Base-by-base conservation (phyloP, 2,329 filamentous ascomycete species). In the Sporothrix dimorphospora region DNA sequence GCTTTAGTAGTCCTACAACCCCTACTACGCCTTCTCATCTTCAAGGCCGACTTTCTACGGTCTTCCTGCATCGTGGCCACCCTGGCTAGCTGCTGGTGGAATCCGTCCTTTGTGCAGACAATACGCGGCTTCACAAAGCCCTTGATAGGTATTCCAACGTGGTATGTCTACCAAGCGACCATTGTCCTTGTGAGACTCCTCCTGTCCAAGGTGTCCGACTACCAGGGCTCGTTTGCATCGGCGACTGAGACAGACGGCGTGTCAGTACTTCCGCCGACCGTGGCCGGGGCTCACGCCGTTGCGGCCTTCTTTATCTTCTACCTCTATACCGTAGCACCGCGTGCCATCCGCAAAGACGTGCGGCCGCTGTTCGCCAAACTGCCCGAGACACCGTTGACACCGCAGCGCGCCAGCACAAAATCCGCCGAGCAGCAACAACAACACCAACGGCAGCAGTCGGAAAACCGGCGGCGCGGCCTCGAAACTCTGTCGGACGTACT, bases 161-260 rank as follows among this genome's bases (percentile, higher is more conserved):
- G 92, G 85, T 92, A 93, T 77, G 84, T 84, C 1, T 87, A 91
- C 73, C 92, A 94, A 77, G 78, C 85, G 1, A 78, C 91, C 42
- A 84, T 90, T 27, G 78, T 93, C 12, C 78, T 85, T 6, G 80
- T 90, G 12, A 86, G 92, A 49, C 79, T 85, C 55, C 76, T 85
- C 19, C 86, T 88, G 67, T 80, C 83, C 24, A 81, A 79, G 16
- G 78, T 86, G 21, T 75, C 82, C 0, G 80, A 81, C 53, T 79
- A 83, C n/a, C 92, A 89, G 19, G 92, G 94, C 69, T 93, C 97
- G 74, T 8, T 40, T 12, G 34, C 34, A 19, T 24, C 4, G 57
- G 6, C 19, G n/a, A 42, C n/a, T n/a, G 21, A 66, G n/a, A 65
- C 61, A 16, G 94, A 47, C 21, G 14, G 7, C 8, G 16, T 16